Conservation (phyloP, 2,329 filamentous ascomycete species). For the Calonectria pseudoturangicola region DNA sequence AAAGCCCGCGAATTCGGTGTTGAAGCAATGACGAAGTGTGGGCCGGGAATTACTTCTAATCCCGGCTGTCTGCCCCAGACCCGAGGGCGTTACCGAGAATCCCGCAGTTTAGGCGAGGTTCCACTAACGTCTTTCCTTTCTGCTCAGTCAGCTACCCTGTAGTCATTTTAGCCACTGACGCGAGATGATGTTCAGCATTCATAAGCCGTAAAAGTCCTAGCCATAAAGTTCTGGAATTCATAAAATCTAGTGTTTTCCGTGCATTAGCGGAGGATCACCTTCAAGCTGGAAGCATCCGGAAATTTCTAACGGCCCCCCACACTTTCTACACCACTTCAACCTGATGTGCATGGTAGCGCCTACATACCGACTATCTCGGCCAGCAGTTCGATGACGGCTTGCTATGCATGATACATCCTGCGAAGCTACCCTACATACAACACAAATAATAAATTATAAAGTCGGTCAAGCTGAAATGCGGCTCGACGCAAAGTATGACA, state of each 20-base stretch:
- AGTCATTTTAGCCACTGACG: conserved; percentile 3
- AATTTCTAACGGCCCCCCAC: background rate
- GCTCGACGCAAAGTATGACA: background rate
- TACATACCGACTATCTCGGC: background rate
- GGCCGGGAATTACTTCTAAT: conserved; percentile 54
- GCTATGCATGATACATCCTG: background rate
- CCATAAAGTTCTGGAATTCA: background rate
- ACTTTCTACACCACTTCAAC: background rate
- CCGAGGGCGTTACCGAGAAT: conserved; percentile 48
- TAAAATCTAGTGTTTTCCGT: too few species aligned
- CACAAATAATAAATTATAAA: background rate
- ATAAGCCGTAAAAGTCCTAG: background rate
- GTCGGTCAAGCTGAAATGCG: conserved; percentile 22
- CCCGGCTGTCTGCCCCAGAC: conserved; percentile 42
- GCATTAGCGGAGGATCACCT: background rate
- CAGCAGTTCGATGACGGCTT: background rate
- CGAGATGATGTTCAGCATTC: background rate
- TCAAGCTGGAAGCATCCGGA: background rate
- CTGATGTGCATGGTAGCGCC: background rate
- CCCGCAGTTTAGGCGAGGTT: conserved; percentile 51
- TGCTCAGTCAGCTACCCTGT: conserved; percentile 43
- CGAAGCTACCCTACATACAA: background rate
- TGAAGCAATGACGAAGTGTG: conserved; percentile 51
- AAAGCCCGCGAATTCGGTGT: conserved; percentile 52
- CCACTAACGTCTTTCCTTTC: conserved; percentile 40